A percentile compares a stretch with the other conserved stretches of the same genome.
These are phyloP conservation scores for Suillus decipiens DNA, from an alignment of 768 basidiomycete species.

Conservation along the genomic window DNA sequence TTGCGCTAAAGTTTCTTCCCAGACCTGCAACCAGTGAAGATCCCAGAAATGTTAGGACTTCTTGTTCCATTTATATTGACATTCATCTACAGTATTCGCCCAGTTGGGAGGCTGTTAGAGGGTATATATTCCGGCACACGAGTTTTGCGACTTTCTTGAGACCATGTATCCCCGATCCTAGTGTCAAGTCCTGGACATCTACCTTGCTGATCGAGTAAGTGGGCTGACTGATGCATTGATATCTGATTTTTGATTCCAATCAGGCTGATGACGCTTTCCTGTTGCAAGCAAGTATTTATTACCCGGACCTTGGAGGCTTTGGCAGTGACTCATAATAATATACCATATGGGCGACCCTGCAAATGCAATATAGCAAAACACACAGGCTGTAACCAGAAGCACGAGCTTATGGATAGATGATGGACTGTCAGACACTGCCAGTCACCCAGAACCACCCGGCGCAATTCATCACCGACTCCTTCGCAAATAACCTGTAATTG, in stretches of 20 bases:
- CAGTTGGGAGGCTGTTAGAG: slow-evolving; percentile 53
- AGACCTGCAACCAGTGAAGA: slow-evolving; percentile 46
- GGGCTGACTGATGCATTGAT: background rate
- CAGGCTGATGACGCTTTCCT: background rate
- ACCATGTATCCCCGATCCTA: slow-evolving; percentile 46
- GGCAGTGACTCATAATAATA: background rate
- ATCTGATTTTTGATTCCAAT: slow-evolving; percentile 18
- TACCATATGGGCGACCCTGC: slow-evolving; percentile 55
- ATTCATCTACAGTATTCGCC: slow-evolving; percentile 58
- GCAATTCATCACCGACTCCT: background rate
- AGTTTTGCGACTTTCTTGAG: background rate
- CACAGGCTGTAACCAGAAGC: slow-evolving; percentile 56
- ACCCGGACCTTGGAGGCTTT: background rate
- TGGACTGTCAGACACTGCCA: background rate
- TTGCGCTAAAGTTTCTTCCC: background rate
- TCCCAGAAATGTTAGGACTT: slow-evolving; percentile 56
- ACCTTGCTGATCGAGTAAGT: slow-evolving; percentile 50
- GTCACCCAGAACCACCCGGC: background rate
- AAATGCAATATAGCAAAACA: slow-evolving; percentile 52
- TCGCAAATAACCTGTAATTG: background rate
- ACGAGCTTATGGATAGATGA: slow-evolving; percentile 44
- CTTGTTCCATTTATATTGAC: slow-evolving; percentile 58
- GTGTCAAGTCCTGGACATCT: slow-evolving; percentile 56
- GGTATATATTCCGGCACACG: slow-evolving; percentile 31
- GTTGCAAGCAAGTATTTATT: background rate